Conservation (phyloP, 192 early-diverging fungal genomes). For the Coemansia sp. region DNA sequence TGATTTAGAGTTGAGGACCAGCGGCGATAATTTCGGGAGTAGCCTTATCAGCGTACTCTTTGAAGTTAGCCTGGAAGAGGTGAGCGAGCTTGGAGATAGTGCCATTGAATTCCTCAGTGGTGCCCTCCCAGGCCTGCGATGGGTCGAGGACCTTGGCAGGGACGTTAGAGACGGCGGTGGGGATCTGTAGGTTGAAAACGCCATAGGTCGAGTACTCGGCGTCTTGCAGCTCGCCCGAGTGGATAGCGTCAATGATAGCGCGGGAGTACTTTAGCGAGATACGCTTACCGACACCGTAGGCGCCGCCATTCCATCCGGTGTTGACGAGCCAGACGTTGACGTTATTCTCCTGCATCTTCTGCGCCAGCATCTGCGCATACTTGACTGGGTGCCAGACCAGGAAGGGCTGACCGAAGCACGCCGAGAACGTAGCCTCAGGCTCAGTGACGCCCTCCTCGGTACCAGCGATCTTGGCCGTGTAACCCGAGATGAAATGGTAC, state of each 20-base stretch:
- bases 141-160: conserved; percentile 89
- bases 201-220: conserved; percentile 87
- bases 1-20: conserved; percentile 64
- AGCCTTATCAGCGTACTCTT: conserved; percentile 78
- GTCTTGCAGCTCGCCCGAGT: conserved; percentile 87
- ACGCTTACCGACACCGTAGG: conserved; percentile 87
- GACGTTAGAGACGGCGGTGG: conserved; percentile 76
- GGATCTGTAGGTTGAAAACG: conserved; percentile 89
- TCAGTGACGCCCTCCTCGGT: conserved; percentile 95
- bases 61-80: conserved; percentile 92
- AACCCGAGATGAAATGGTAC: conserved; percentile 98
- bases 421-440: conserved; percentile 91
- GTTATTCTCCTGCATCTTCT: conserved; percentile 89
- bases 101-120: conserved; percentile 63
- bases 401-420: conserved; percentile 97
- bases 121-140: conserved; percentile 82
- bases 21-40: conserved; percentile 74
- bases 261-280: conserved; percentile 96
- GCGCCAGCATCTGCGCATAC: conserved; percentile 95
- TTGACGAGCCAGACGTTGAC: conserved; percentile 95
- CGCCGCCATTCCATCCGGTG: conserved; percentile 97
- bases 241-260: conserved; percentile 97
- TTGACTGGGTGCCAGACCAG: conserved; percentile 94
- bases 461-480: conserved; percentile 98
- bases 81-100: conserved; percentile 78